Conservation (phyloP, 139 green algal genomes). For the Axilococcus clingmanii region DNA sequence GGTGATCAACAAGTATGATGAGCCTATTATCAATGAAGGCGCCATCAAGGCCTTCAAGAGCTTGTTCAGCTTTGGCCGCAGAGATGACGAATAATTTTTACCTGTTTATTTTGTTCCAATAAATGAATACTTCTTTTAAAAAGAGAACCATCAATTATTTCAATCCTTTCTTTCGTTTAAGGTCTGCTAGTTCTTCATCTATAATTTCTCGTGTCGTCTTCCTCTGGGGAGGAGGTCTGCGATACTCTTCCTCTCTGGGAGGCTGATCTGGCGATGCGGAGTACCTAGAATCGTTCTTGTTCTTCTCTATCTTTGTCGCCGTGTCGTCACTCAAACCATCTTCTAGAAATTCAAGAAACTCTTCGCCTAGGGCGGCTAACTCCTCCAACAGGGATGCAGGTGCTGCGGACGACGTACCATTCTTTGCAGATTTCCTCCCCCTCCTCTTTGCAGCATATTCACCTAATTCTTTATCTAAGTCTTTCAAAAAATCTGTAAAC, state of each 20-base stretch:
- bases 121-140: not conserved
- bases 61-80: conserved; percentile 37
- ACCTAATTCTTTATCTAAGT: conserved; percentile 43
- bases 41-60: conserved; percentile 52
- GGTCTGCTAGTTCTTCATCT: conserved; percentile 30
- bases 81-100: conserved; percentile 12
- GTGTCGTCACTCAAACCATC: conserved; percentile 14
- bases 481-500: conserved; percentile 35
- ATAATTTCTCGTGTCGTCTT: conserved; percentile 16
- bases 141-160: conserved; percentile 3
- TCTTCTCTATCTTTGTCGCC: not conserved
- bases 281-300: too few species aligned
- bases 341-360: conserved; percentile 59
- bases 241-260: too few species aligned
- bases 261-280: too few species aligned
- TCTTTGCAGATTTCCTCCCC: conserved; percentile 25
- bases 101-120: conserved; percentile 7
- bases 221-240: not conserved
- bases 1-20: conserved; percentile 80
- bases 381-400: conserved; percentile 43
- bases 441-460: conserved; percentile 5
- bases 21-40: conserved; percentile 85
- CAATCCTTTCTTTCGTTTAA: conserved; percentile 39
- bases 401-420: not conserved
- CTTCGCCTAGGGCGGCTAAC: conserved; percentile 46